Evolutionary conservation across 108 stramenopile genomes (phyloP), one percentile per base, ranked within the genome.

Genomic region (Pseudonitzschia multistriata): DNA sequence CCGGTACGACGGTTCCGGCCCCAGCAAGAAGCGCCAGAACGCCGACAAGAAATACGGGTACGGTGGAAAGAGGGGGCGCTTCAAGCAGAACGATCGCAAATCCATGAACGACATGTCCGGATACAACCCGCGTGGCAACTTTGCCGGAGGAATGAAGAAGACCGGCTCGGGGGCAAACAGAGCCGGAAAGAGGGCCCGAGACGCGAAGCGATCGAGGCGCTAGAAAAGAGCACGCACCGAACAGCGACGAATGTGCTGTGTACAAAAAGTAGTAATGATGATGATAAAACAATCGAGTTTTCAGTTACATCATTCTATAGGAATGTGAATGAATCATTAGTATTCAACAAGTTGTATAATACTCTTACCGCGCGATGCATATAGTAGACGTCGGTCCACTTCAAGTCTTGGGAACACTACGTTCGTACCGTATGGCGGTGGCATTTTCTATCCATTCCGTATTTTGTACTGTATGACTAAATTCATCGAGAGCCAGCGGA

Each of bases 61-160:
- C 70, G 94, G 94, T 40, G 94, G 94, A 2, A 91, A 92, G 75
- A 59, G 50, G 24, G 91, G 91, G 27, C 87, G 90, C 40, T 95
- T 95, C 77, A 95, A 95, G 66, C 90, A 95, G 70, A 92, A 82
- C 71, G 94, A 95, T 83, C 57, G 37, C 25, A 83, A 88, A 49
- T 69, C 73, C 14, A 67, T 88, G 82, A 88, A 91, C 73, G 94
- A 95, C 68, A 84, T 85, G 81, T 83, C 82, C 10, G 83, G 79
- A 25, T 95, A 82, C 70, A 95, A 89, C 63, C 87, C 89, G 10
- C 77, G 82, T 55, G 94, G 94, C 15, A 87, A 88, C 47, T 95
- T 95, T 74, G 72, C 77, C n/a, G 90, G 89, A 3, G 85, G 87
- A 3, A 85, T 76, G 52, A 89, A 89, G 74, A 82, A 81, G 70